Base-by-base conservation (phyloP, 495 filamentous ascomycete species). In the Gamarada debralockiae region DNA sequence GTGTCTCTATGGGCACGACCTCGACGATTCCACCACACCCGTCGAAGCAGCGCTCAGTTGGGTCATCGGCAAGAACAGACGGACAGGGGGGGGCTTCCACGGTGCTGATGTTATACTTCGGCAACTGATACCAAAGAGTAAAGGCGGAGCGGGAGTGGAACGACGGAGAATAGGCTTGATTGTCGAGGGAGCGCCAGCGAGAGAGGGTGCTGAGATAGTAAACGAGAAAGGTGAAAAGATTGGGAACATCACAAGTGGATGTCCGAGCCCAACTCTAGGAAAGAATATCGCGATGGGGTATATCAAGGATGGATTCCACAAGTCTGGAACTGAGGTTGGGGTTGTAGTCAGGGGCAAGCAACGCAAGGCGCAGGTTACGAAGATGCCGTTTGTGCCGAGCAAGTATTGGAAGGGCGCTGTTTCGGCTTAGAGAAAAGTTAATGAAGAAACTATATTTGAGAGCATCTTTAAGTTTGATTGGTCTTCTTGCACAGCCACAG, bases 201-300 rank as follows among this genome's bases (percentile, higher is more conserved):
- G 93, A 37, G 95, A 97, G 67, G 95, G 95, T 18, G 89, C 88
- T 13, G 72, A 87, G 62, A 86, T 98, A 50, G 69, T 91, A 13
- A 73, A 83, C 50, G 70, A 75, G 38, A 72, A 73, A 12, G 79
- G 78, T 9, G 71, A 80, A n/a, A 73, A 70, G 50, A 75, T 86
- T 41, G 80, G 78, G 17, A 64, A 51, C n/a, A 77, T 98, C 50
- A 98, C 93, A 7, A 92, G 87, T 47, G 93, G 93, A 7, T 85
- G 91, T 56, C 93, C 93, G 0, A 90, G 86, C 60, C 93, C 92
- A 5, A 88, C 85, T 1, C 73, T 96, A 15, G 84, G 82, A 21
- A 85, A 81, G 65, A 97, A 97, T 64, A 90, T 98, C 49, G 92
- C 95, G 37, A 98, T 98, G 93, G 93, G 86, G 0, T 98, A 97